A percentile compares a stretch with the other conserved stretches of the same genome.
phyloP scores from a whole-genome alignment of 2,329 filamentous ascomycete species.

The Ceratocystis colombiana region DNA sequence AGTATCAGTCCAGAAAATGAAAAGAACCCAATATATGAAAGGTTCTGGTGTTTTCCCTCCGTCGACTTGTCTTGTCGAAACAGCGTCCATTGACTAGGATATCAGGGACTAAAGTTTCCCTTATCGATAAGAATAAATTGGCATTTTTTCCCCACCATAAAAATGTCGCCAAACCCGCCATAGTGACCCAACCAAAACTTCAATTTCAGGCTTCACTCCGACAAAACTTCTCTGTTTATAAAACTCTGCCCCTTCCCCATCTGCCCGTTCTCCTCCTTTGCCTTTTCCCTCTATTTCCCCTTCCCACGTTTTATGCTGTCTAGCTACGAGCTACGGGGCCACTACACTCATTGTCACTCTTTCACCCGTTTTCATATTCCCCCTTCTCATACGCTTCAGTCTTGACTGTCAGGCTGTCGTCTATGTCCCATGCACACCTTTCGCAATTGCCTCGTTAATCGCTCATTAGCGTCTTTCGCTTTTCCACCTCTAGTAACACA shows the following conservation, averaged over 20 bases:
- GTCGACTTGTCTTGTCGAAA: too few species aligned
- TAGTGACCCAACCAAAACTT: too few species aligned
- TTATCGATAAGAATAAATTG: slow-evolving; percentile 20
- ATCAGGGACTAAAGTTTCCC: background rate
- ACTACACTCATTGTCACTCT: background rate
- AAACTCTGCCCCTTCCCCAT: background rate
- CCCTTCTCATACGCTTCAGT: background rate
- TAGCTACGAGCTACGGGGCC: background rate
- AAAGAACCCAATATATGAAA: background rate
- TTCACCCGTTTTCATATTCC: background rate
- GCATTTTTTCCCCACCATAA: slow-evolving; percentile 10
- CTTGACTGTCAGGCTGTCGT: background rate
- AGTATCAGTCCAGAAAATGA: too few species aligned
- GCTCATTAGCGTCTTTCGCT: background rate
- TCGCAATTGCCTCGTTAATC: background rate
- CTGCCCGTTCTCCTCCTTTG: background rate
- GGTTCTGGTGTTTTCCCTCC: background rate
- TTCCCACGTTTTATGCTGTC: background rate
- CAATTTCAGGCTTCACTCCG: too few species aligned
- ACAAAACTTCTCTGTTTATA: background rate
- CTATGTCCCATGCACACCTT: background rate
- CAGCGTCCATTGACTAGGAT: background rate
- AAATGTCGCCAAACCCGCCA: background rate
- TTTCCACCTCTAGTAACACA: background rate
- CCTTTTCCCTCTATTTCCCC: background rate